These are phyloP conservation scores for Chrysoporthe deuterocubensis DNA, from an alignment of 2,329 filamentous ascomycete genomes.

Conservation along the genomic window DNA sequence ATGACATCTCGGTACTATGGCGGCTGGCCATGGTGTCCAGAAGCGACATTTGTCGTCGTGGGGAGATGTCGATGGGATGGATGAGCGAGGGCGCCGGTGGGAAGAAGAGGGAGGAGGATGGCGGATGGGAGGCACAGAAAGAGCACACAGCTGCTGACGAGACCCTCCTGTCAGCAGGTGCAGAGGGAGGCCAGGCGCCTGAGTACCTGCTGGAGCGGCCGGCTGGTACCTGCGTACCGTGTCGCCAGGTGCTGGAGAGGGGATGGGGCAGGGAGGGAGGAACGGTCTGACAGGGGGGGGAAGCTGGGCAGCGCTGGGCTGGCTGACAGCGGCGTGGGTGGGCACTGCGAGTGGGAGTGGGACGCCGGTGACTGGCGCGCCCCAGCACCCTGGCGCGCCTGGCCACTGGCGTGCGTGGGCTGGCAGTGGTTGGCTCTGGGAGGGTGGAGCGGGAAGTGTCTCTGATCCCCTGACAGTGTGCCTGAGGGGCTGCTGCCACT, in stretches of 20 bases:
- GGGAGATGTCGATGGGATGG: neutral
- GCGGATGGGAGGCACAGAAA: neutral
- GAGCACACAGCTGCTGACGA: conserved; percentile 1
- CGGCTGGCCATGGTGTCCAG: conserved; percentile 7
- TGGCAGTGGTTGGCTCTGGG: neutral
- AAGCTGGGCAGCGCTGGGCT: too few species aligned
- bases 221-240: too few species aligned
- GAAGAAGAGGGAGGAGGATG: conserved; percentile 1
- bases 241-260: too few species aligned
- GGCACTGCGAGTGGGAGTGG: too few species aligned
- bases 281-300: neutral
- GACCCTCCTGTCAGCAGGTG: neutral
- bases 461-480: neutral
- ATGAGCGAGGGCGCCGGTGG: neutral
- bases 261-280: neutral
- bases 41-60: conserved; percentile 10
- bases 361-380: too few species aligned
- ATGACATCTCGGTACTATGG: conserved; percentile 21
- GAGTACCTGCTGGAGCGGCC: neutral
- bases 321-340: too few species aligned
- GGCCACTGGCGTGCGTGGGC: too few species aligned
- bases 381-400: too few species aligned
- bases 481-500: neutral
- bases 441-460: neutral
- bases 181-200: neutral